Base-by-base conservation (phyloP, 331 rosid genomes). In the Malus hybrid region DNA sequence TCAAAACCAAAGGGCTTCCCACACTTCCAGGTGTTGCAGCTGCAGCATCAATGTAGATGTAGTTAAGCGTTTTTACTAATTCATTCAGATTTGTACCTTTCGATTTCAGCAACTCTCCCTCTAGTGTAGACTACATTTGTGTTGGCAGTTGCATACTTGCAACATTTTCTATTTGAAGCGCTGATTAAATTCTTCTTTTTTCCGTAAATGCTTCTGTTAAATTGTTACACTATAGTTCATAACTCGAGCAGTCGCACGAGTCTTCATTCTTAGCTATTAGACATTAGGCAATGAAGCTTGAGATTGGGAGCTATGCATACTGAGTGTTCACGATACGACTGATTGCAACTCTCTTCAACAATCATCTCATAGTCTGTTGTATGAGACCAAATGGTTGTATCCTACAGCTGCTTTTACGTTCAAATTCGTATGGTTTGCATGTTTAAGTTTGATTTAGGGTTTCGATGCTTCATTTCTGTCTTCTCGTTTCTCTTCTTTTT, bases 101-200 rank as follows among this genome's bases (percentile, higher is more conserved):
- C 16, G 4, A 39, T n/a, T 63, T 66, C 55, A 70, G 75, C 75
- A 64, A 76, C 65, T 70, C 73, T 16, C 22, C 20, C 57, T 76
- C 48, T 71, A 63, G 67, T 16, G 57, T 52, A 2, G 57, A 52
- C 62, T 46, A 70, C 68, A 48, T 16, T 84, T 84, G 63, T 75
- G 67, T 70, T 9, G 72, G 72, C 29, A 66, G 88, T 88, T 89
- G 93, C 97, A 81, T 44, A 84, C 87, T 89, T 73, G 88, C 97
- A 85, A 81, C 89, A 64, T 53, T 60, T 76, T 69, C 66, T 55
- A 46, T 24, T 70, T 52, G 77, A 74, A 68, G 55, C 70, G 53
- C 70, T 81, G 44, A 64, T 64, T 29, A 29, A 29, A 63, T 29
- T 18, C 36, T 56, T 22, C 16, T 22, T 13, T 24, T 26, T n/a